Conservation (phyloP, 1,284 basidiomycete genomes). For the Ceratobasidium sp. region DNA sequence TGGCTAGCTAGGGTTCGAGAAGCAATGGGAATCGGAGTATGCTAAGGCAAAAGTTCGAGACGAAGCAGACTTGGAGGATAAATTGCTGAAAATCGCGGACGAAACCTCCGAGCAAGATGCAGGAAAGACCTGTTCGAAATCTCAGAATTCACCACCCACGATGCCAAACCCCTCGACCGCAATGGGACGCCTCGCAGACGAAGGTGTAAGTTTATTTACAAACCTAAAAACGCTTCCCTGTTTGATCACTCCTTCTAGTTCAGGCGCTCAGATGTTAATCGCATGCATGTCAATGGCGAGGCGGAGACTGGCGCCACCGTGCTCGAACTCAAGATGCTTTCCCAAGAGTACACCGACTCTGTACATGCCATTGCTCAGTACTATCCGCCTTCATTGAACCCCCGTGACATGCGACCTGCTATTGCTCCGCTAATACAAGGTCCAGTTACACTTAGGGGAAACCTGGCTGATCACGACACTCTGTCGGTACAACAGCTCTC, state of each 20-base stretch:
- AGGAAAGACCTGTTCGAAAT: background rate
- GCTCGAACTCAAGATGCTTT: conserved; percentile 14
- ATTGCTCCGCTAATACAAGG: background rate
- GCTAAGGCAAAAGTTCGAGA: conserved; percentile 10
- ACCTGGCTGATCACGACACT: background rate
- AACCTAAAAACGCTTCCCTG: background rate
- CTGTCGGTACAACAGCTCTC: background rate
- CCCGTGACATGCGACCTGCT: conserved; percentile 2
- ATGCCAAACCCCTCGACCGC: conserved; percentile 2
- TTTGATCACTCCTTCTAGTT: background rate
- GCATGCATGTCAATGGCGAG: background rate
- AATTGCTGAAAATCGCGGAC: conserved; percentile 19
- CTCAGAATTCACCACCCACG: background rate
- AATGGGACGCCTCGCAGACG: conserved; percentile 4
- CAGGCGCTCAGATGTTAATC: background rate
- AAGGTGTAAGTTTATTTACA: conserved; percentile 15
- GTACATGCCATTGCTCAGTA: background rate
- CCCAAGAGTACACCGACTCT: conserved; percentile 4
- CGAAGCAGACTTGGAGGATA: conserved; percentile 12
- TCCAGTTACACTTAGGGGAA: background rate
- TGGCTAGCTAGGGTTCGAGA: conserved; percentile 21
- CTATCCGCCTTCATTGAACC: conserved; percentile 10
- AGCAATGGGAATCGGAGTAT: conserved; percentile 16
- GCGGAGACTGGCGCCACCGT: background rate
- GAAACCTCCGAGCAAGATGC: background rate